Base-by-base conservation (phyloP, 2,329 filamentous ascomycete species). In the Mariannaea elegans region DNA sequence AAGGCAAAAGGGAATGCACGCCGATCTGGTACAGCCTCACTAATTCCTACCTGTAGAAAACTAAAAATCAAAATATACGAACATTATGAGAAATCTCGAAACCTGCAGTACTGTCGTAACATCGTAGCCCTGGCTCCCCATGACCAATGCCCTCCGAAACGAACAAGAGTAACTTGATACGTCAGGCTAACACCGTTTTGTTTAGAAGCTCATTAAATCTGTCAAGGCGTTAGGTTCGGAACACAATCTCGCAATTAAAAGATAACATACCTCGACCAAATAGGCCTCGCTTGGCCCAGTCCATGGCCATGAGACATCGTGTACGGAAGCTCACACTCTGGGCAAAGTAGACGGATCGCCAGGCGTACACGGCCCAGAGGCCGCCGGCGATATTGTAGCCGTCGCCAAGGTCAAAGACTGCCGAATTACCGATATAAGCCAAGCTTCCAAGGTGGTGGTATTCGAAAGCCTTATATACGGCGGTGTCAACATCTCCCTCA, bases 341-440 rank as follows among this genome's bases (percentile, higher is more conserved):
- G 12, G 95, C 93, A 80, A 99, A 99, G 78, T 99, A 99, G 13
- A 97, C 90, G 65, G 92, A 94, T 63, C 95, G 84, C 95, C 95
- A 99, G 31, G 97, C 87, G 76, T 99, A 99, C 47, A 98, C 94
- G 0, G 94, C 95, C 84, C 96, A 85, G 44, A 99, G 77, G 0
- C 95, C 95, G 49, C 95, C 95, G 1, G 87, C 87, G 57, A 95
- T 79, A 68, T 84, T 94, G 81, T 90, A 85, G 1, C 93, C 94
- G 41, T 89, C 86, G 7, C 87, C 87, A 53, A 95, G 87, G 74
- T 99, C 95, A 71, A 99, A 99, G 38, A 99, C 89, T 4, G 95
- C 95, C 7, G 93, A 94, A 75, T 99, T 99, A 42, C 96, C 96
- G 66, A 99, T 89, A 72, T 99, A 99, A 6, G 96, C 95, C 69